Conservation (phyloP, 2,329 filamentous ascomycete species). For the Fusarium anguioides region DNA sequence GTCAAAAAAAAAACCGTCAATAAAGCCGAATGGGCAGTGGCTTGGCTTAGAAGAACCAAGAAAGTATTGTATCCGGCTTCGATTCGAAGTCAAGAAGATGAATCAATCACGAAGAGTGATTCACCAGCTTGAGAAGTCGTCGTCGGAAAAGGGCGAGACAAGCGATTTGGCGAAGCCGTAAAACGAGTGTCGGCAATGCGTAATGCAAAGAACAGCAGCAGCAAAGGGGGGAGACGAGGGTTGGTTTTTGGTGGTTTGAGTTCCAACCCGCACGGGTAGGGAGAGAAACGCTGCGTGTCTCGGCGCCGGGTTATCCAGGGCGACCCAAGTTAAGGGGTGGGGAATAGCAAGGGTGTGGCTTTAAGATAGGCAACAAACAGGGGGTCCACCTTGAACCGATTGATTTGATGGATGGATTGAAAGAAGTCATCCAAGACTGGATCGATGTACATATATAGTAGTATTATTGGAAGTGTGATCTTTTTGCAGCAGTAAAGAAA, state of each 20-base stretch:
- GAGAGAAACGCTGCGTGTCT: conserved; percentile 44
- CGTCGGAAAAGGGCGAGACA: conserved; percentile 32
- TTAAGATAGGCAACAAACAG: conserved; percentile 26
- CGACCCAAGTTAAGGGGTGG: conserved; percentile 28
- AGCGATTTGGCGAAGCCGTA: conserved; percentile 33
- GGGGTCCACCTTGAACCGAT: conserved; percentile 31
- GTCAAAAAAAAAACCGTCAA: conserved; percentile 23
- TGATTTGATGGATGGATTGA: conserved; percentile 15
- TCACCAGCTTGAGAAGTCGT: conserved; percentile 23
- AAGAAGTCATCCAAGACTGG: conserved; percentile 20
- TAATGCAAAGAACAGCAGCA: conserved; percentile 41
- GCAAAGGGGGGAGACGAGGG: conserved; percentile 37
- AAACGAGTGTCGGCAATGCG: conserved; percentile 45
- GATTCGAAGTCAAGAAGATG: conserved; percentile 15
- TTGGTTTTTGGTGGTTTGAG: conserved; percentile 42
- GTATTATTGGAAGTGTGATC: background rate
- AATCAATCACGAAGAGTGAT: conserved; percentile 33
- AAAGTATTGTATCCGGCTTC: conserved; percentile 26
- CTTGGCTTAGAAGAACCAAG: conserved; percentile 20
- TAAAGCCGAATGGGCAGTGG: conserved; percentile 27
- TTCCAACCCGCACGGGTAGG: conserved; percentile 31
- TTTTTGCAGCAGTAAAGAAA: background rate
- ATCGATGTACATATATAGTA: background rate
- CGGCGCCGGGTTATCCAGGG: conserved; percentile 44
- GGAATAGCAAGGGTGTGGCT: conserved; percentile 18